Conservation (phyloP, 805 yeast species). For the Lachancea waltii region DNA sequence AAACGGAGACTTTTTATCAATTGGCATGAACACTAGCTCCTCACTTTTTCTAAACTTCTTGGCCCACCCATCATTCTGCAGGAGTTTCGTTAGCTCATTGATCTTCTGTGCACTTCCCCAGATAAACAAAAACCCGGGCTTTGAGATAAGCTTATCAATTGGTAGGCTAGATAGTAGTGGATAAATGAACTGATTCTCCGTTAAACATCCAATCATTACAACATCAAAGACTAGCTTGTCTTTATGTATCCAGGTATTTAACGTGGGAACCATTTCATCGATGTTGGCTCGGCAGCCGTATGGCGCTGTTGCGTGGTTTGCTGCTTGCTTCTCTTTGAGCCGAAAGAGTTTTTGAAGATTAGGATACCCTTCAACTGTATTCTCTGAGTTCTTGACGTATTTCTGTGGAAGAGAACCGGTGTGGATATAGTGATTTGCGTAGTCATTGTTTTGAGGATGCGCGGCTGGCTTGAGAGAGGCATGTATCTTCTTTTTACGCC, state of each 20-base stretch:
- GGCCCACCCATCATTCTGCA: conserved; percentile 49
- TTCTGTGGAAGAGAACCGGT: conserved; percentile 55
- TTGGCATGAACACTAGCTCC: conserved; percentile 76
- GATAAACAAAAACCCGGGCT: conserved; percentile 78
- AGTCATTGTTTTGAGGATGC: conserved; percentile 46
- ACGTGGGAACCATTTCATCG: conserved; percentile 47
- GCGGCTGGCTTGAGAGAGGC: conserved; percentile 5
- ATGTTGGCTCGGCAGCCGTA: conserved; percentile 55
- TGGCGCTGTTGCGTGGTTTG: conserved; percentile 49
- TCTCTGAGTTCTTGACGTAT: conserved; percentile 56
- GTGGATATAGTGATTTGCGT: conserved; percentile 61
- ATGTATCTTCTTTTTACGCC: not conserved
- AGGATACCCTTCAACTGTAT: conserved; percentile 80
- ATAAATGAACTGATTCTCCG: conserved; percentile 62
- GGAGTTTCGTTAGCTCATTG: conserved; percentile 50
- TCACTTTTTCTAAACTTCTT: conserved; percentile 81
- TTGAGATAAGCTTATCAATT: conserved; percentile 63
- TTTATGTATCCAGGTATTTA: conserved; percentile 55
- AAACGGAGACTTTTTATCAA: conserved; percentile 56
- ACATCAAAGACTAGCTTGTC: conserved; percentile 72
- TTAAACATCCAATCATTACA: conserved; percentile 83
- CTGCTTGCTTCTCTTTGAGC: conserved; percentile 55
- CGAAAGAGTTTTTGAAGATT: conserved; percentile 62
- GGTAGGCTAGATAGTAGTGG: conserved; percentile 63
- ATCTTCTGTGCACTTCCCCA: conserved; percentile 82